Base-by-base conservation (phyloP, 2,329 filamentous ascomycete genomes). In the Gyromitra esculenta region DNA sequence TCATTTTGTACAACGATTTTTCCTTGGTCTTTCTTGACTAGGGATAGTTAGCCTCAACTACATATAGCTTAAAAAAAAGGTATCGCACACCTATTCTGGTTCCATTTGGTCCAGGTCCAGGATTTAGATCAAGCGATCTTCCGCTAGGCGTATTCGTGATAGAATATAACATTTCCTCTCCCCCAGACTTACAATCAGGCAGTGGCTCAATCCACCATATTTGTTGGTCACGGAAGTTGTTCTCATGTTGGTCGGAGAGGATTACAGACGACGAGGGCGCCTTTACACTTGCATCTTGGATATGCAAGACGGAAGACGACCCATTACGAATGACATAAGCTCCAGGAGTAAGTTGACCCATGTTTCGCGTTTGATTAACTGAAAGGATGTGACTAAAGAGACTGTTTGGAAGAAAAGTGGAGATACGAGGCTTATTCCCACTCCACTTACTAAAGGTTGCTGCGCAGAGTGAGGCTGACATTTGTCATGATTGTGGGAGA, bases 251-350 rank as follows among this genome's bases (percentile, higher is more conserved):
- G 31, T 56, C 54, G 37, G 11, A 70, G 56, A 65, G 54, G 11
- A 45, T 15, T 15, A 74, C 45, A 43, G 43, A 1, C 5, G 59
- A 62, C 13, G 18, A 13, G 1, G 15, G 3, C 9, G 25, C 35
- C 3, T 52, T 57, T 11, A 65, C 31, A 25, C 35, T 41, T 31
- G 62, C 41, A 4, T 73, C 54, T 5, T 60, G 11, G 25, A 73
- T 65, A 18, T 74, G 72, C 9, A 74, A 54, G 25, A 74, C 72
- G 5, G 59, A 35, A 1, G 64, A 62, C 2, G 65, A 62, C n/a
- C 39, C 56, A 57, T 70, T 74, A 31, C 72, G 72, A n/a, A 74
- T 74, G 11, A 74, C 72, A 69, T 74, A 74, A 0, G 72, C 13
- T 13, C 72, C 72, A 3, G 64, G 59, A 25, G 56, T 66, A 39